phyloP scores from a whole-genome alignment of 2,329 filamentous ascomycete species.

The Bipolaris sorokiniana region DNA sequence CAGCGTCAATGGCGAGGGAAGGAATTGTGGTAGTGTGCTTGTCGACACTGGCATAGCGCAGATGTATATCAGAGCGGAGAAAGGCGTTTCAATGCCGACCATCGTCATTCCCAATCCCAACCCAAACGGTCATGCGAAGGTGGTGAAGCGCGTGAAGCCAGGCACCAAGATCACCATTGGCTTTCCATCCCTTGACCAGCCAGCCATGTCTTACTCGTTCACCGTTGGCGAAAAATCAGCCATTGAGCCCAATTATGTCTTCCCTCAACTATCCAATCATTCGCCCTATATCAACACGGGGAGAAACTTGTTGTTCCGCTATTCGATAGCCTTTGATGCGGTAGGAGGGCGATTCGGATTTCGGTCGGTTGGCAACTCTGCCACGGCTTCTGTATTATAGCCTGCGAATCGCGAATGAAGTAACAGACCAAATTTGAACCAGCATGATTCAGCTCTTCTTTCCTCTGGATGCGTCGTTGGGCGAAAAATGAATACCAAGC shows the following conservation, averaged over 20 bases:
- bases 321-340: conserved; percentile 46
- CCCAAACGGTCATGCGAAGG: conserved; percentile 29
- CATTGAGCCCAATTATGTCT: conserved; percentile 38
- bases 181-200: conserved; percentile 27
- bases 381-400: conserved; percentile 26
- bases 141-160: conserved; percentile 39
- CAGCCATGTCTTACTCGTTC: conserved; percentile 33
- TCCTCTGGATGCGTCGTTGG: background rate
- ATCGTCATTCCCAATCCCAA: conserved; percentile 43
- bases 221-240: conserved; percentile 32
- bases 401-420: conserved; percentile 3
- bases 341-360: conserved; percentile 42
- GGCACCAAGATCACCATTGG: conserved; percentile 38
- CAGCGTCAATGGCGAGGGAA: conserved; percentile 28
- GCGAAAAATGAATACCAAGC: conserved; percentile 14
- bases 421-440: background rate
- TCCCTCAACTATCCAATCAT: conserved; percentile 29
- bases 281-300: conserved; percentile 45
- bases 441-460: background rate
- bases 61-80: conserved; percentile 45
- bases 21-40: conserved; percentile 36
- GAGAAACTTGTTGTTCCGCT: conserved; percentile 40
- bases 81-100: conserved; percentile 34
- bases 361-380: conserved; percentile 24
- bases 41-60: conserved; percentile 45